A percentile compares a stretch with the other conserved stretches of the same genome.
Conservation (phyloP, 345 rosid genomes). For the Boechera retrofracta region DNA sequence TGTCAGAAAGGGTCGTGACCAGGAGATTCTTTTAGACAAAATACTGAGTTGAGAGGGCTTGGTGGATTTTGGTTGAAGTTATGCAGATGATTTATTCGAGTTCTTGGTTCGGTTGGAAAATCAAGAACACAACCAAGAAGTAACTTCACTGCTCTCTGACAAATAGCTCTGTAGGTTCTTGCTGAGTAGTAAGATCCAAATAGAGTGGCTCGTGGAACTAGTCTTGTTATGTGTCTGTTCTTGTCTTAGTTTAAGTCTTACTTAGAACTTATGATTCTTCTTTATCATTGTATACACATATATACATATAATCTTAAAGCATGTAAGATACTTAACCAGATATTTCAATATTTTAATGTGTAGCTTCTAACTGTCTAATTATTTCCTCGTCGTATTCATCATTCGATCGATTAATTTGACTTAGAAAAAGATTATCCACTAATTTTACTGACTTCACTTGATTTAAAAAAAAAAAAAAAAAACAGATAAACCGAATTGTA, state of each 20-base stretch:
- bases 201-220: constrained; percentile 6
- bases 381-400: neutral
- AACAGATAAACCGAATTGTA: no score
- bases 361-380: neutral
- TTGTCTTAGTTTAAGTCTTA: constrained; percentile 20
- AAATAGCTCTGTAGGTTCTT: constrained; percentile 16
- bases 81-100: constrained; percentile 19
- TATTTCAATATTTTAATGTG: neutral
- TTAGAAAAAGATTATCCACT: neutral
- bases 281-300: constrained; percentile 31
- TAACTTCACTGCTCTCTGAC: constrained; percentile 20
- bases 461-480: no score
- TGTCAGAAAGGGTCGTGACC: constrained; percentile 16
- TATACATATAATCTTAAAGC: neutral
- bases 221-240: constrained; percentile 26
- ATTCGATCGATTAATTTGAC: neutral
- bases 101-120: constrained; percentile 27
- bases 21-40: constrained; percentile 17
- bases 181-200: constrained; percentile 2
- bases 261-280: constrained; percentile 24
- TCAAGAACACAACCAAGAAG: constrained; percentile 27
- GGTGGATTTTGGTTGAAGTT: constrained; percentile 27
- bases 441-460: no score
- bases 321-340: constrained; percentile 8
- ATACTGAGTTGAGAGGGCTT: constrained; percentile 21